Conservation (phyloP, 129 eudicot species). For the Erigeron canadensis region DNA sequence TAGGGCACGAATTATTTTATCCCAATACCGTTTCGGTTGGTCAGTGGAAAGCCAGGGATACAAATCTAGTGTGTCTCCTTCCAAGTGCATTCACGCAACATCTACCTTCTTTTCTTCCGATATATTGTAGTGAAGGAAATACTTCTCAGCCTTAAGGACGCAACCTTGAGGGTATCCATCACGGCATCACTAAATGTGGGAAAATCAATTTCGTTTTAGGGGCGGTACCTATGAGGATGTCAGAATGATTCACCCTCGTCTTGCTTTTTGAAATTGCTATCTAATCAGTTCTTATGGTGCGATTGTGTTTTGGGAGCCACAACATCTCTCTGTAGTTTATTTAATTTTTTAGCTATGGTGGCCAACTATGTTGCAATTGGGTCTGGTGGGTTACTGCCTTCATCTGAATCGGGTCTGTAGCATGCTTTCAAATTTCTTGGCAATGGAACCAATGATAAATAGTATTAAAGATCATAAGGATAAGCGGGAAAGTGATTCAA, state of each 20-base stretch:
- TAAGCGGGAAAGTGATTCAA: not conserved
- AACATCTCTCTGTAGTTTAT: not conserved
- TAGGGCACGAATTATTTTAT: constrained; percentile 4
- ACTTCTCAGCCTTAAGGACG: constrained; percentile 19
- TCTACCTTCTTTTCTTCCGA: not conserved
- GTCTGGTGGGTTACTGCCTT: not conserved
- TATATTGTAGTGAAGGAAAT: not conserved
- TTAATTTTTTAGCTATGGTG: not conserved
- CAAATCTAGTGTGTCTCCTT: constrained; percentile 20
- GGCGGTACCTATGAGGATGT: not conserved
- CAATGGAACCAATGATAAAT: constrained; percentile 14
- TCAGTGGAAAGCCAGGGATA: constrained; percentile 13
- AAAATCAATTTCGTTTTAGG: constrained; percentile 5
- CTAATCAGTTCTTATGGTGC: not conserved
- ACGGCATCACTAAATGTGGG: constrained; percentile 6
- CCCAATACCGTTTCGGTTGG: constrained; percentile 17
- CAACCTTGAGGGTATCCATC: constrained; percentile 18
- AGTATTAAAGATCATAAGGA: not conserved
- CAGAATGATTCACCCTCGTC: constrained; percentile 8
- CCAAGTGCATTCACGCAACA: constrained; percentile 18
- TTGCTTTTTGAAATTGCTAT: not conserved
- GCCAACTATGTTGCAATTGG: not conserved
- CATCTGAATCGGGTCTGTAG: not conserved
- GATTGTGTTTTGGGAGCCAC: not conserved
- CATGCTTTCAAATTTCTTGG: not conserved